Evolutionary conservation across 495 filamentous ascomycete species (phyloP), one percentile per base, ranked within the genome.

Genomic region (Viridothelium virens): DNA sequence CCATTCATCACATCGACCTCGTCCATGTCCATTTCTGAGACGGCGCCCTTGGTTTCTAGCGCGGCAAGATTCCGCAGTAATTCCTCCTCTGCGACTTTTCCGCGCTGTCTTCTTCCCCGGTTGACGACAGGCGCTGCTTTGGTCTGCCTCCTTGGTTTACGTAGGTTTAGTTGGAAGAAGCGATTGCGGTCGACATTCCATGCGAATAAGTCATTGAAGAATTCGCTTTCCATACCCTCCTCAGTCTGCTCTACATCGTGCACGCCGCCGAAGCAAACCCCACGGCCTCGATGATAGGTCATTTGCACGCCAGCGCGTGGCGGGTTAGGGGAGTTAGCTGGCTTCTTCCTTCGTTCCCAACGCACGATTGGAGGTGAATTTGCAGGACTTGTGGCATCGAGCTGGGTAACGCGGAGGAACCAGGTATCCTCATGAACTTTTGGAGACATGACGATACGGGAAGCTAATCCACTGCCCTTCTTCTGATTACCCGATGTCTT

Each of bases 121-220:
- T 80, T 83, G 36, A 84, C 77, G 62, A 82, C 82, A 62, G 84
- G 81, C 9, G 76, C 80, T 48, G 79, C 76, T 75, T 89, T 88
- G 44, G 77, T 80, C 9, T 78, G 74, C 9, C 78, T 77, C 59
- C 85, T 83, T 25, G 91, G 84, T 67, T 89, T 88, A 47, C 91
- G 81, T 53, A 97, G 77, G n/a, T 77, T 78, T 61, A 97, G 77
- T 9, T 86, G 89, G 76, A 97, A 96, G 76, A 94, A 98, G 10
- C 94, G 83, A 68, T 98, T 98, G 48, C 92, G 83, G 67, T 98
- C 94, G 33, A 92, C 87, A 68, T 92, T 96, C 90, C 91, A 97
- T 25, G 91, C 90, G 71, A 86, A 93, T 25, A 97, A 74, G 39
- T 83, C 81, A 72, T 96, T 91, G 74, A 97, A 97, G 77, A 98